Base-by-base conservation (phyloP, 2,329 filamentous ascomycete species). In the Fusarium humuli region DNA sequence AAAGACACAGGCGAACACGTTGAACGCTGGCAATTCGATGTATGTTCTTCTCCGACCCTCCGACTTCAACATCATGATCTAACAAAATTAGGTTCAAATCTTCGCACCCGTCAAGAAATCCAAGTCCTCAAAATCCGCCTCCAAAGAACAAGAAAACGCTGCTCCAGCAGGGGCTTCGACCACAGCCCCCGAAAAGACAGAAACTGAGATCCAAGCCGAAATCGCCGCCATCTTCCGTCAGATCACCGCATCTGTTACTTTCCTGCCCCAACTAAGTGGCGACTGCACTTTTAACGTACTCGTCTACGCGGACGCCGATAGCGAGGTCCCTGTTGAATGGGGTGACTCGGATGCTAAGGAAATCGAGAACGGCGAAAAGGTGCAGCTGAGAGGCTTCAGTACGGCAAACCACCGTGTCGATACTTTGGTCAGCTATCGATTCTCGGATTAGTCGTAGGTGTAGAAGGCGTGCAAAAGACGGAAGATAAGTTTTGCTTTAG, bases 241-340 rank as follows among this genome's bases (percentile, higher is more conserved):
- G 79, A 98, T 99, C 80, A 99, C 96, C 2, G 96, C 96, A 2
- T 97, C 94, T 1, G 96, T 99, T 57, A 98, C 96, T 1, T 99
- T 99, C 79, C 84, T 99, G 14, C 96, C 96, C 0, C 94, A 98
- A 83, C 88, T 99, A 8, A 77, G 65, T 68, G 94, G 94, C 42
- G 93, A 97, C 80, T 99, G 95, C 85, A 98, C 96, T 13, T 99
- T 99, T 86, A 99, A 99, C 77, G 95, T 99, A 49, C 87, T 99
- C 42, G 96, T 99, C 6, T 99, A 99, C 79, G 96, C 96, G 55
- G 95, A 99, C 79, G 94, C 94, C 20, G 94, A 98, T 81, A 96
- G 92, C 62, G 95, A 98, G 49, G 96, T 99, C 16, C 96, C 96
- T 6, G 91, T 99, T 62, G 96, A 99, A 80, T 99, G 96, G 96